Percentiles rank a stretch among this genome's conserved stretches.
phyloP scores from a whole-genome alignment of 2,329 filamentous ascomycete species.

The Phialemonium atrogriseum region DNA sequence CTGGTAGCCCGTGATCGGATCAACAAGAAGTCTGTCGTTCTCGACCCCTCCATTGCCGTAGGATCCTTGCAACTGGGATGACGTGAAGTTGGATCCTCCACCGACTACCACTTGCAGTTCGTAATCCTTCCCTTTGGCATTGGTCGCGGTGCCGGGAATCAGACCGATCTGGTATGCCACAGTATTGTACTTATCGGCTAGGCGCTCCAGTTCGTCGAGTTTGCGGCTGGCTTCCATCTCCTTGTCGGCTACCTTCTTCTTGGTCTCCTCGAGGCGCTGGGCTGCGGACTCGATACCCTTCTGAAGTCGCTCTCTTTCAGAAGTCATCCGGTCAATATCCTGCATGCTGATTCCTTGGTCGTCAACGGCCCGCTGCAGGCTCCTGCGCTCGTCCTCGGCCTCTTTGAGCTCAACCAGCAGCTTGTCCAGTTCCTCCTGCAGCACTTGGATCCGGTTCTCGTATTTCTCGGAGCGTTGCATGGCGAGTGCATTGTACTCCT shows the following conservation, averaged over 20 bases:
- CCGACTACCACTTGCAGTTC: conserved; percentile 80
- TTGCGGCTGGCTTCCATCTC: conserved; percentile 80
- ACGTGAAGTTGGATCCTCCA: conserved; percentile 67
- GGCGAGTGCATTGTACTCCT: conserved; percentile 84
- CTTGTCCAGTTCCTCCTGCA: conserved; percentile 83
- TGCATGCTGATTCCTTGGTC: conserved; percentile 91
- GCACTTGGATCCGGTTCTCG: conserved; percentile 65
- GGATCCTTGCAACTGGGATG: conserved; percentile 45
- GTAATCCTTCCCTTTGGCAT: conserved; percentile 77
- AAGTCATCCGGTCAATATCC: conserved; percentile 98
- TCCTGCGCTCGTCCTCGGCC: conserved; percentile 72
- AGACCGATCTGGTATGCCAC: conserved; percentile 88
- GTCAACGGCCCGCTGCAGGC: conserved; percentile 80
- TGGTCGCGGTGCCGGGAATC: conserved; percentile 75
- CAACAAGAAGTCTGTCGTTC: conserved; percentile 72
- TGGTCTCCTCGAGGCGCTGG: conserved; percentile 73
- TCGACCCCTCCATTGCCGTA: conserved; percentile 31
- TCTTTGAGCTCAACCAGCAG: conserved; percentile 65
- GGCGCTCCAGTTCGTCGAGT: conserved; percentile 84
- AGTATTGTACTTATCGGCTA: conserved; percentile 88
- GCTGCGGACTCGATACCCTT: conserved; percentile 73
- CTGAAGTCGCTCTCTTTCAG: conserved; percentile 87
- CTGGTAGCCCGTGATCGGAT: conserved; percentile 79
- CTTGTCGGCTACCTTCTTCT: conserved; percentile 73
- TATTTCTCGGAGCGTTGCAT: conserved; percentile 84